Percentiles rank a stretch among this genome's conserved stretches.
phyloP scores from a whole-genome alignment of 148 eudicot genomes.

The Rhododendron williamsianum region DNA sequence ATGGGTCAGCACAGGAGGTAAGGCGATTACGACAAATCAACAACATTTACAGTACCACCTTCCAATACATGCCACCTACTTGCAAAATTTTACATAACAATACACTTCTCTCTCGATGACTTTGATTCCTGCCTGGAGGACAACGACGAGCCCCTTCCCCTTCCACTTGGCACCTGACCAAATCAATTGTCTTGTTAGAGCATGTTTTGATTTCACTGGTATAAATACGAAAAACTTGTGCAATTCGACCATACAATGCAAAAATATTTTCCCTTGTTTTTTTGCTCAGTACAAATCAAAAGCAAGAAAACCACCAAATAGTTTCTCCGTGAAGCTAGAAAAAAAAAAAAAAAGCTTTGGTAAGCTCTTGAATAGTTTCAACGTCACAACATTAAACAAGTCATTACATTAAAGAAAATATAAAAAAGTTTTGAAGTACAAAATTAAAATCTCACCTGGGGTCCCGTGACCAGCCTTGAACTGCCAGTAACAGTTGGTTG shows the following conservation, averaged over 20 bases:
- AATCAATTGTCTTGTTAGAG: neutral
- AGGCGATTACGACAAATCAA: slow-evolving; percentile 8
- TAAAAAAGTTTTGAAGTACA: neutral
- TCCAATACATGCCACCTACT: neutral
- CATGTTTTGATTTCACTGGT: neutral
- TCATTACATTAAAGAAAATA: neutral
- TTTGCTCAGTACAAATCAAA: neutral
- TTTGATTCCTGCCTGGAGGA: slow-evolving; percentile 59
- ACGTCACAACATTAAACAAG: neutral
- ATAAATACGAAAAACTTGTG: neutral
- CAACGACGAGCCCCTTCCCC: slow-evolving; percentile 29
- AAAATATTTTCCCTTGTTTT: neutral
- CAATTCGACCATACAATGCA: neutral
- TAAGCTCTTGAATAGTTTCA: neutral
- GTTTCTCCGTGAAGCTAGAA: neutral
- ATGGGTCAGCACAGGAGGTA: neutral
- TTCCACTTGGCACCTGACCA: slow-evolving; percentile 49
- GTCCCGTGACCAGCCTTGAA: slow-evolving; percentile 68
- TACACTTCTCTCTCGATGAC: slow-evolving; percentile 59
- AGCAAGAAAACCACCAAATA: neutral
- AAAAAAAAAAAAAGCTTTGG: neutral
- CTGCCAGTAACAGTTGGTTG: slow-evolving; percentile 35
- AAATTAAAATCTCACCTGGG: slow-evolving; percentile 56
- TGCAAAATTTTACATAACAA: slow-evolving; percentile 47
- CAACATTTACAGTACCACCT: slow-evolving; percentile 29